phyloP scores from a whole-genome alignment of 2,329 filamentous ascomycete genomes.

The Akanthomyces uredinophilus region DNA sequence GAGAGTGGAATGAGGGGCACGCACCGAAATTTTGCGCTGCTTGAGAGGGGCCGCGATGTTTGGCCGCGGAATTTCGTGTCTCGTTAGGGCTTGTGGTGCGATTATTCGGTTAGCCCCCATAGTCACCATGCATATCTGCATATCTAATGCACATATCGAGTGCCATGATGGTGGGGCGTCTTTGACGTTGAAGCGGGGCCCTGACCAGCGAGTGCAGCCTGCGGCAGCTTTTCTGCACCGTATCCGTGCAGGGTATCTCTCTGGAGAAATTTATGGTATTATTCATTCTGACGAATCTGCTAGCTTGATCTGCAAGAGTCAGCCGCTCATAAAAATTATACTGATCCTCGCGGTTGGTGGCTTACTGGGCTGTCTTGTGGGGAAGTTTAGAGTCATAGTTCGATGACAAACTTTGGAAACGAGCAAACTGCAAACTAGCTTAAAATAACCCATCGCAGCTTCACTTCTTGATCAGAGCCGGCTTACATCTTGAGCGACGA shows the following conservation, averaged over 20 bases:
- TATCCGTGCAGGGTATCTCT: neutral
- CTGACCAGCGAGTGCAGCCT: slow-evolving; percentile 12
- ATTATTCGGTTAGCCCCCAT: slow-evolving; percentile 24
- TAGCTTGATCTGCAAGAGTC: neutral
- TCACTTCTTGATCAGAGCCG: neutral
- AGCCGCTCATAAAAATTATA: neutral
- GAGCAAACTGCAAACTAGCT: neutral
- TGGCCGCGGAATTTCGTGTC: slow-evolving; percentile 32
- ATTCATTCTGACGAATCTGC: slow-evolving; percentile 12
- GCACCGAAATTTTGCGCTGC: slow-evolving; percentile 33
- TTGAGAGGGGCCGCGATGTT: slow-evolving; percentile 23
- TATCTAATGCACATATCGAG: slow-evolving; percentile 25
- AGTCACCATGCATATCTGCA: slow-evolving; percentile 22
- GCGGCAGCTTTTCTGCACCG: slow-evolving; percentile 13
- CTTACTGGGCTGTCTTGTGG: neutral
- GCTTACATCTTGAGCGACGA: neutral
- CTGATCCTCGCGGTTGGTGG: neutral
- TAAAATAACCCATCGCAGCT: neutral
- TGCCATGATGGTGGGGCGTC: slow-evolving; percentile 18
- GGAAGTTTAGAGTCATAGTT: slow-evolving; percentile 12
- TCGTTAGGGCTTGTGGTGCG: slow-evolving; percentile 36
- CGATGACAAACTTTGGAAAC: slow-evolving; percentile 6
- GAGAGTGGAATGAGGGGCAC: slow-evolving; percentile 23
- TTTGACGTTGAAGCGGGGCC: slow-evolving; percentile 24
- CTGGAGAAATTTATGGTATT: neutral